Conservation (phyloP, 2,329 filamentous ascomycete genomes). For the Venturia carpophila region DNA sequence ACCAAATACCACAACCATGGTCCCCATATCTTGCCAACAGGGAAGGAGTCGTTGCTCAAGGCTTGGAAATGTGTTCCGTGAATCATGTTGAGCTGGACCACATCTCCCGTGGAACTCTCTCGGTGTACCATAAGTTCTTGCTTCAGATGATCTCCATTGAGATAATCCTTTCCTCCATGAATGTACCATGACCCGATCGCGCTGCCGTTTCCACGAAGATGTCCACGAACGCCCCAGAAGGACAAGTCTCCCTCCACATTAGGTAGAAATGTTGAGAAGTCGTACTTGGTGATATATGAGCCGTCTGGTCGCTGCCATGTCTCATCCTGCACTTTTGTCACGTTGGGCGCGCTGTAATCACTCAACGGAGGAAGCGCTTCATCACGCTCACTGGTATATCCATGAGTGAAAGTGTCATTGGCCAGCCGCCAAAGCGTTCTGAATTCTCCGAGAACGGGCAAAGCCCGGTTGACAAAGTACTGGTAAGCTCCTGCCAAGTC, state of each 20-base stretch:
- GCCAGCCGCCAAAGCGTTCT: conserved; percentile 45
- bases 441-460: conserved; percentile 44
- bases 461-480: conserved; percentile 45
- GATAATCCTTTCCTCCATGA: conserved; percentile 38
- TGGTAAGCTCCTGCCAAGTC: conserved; percentile 47
- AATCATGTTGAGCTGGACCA: conserved; percentile 48
- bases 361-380: conserved; percentile 38
- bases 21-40: conserved; percentile 23
- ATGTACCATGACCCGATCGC: conserved; percentile 47
- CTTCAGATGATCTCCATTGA: conserved; percentile 46
- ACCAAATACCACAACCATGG: conserved; percentile 22
- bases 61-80: conserved; percentile 45
- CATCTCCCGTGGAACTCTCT: conserved; percentile 43
- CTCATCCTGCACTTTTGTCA: conserved; percentile 45
- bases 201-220: conserved; percentile 27
- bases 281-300: conserved; percentile 46
- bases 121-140: conserved; percentile 48
- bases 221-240: conserved; percentile 43
- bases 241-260: conserved; percentile 13
- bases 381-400: conserved; percentile 40
- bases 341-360: conserved; percentile 23
- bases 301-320: conserved; percentile 44
- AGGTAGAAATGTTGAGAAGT: conserved; percentile 14
- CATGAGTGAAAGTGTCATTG: conserved; percentile 42
- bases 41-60: conserved; percentile 30